phyloP scores from a whole-genome alignment of 352 stramenopile species.

The Stramenopiles sp. region DNA sequence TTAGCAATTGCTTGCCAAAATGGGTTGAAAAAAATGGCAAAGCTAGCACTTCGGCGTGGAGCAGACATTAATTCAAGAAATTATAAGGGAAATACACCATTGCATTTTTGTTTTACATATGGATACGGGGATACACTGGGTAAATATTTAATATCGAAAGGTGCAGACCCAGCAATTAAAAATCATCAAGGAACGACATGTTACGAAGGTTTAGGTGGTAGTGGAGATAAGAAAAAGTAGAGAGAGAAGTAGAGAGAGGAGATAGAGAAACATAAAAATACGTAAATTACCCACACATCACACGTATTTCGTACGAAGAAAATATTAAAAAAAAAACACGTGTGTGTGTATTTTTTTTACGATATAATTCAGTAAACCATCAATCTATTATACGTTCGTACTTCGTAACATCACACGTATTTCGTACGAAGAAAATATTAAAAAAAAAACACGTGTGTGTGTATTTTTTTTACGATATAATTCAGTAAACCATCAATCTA shows the following conservation, averaged over 20 bases:
- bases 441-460: no score
- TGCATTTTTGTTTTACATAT: slow-evolving; percentile 5
- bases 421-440: no score
- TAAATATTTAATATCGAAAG: slow-evolving; percentile 4
- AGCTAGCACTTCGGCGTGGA: neutral
- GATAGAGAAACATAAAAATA: no score
- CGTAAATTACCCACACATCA: no score
- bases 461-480: no score
- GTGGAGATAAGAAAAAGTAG: neutral
- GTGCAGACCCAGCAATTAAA: neutral
- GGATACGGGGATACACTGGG: neutral
- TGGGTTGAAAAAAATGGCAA: slow-evolving; percentile 6
- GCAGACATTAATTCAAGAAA: neutral
- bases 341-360: no score
- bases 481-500: no score
- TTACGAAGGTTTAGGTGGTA: neutral
- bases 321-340: no score
- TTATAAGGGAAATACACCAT: neutral
- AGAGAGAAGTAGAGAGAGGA: neutral
- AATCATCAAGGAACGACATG: slow-evolving; percentile 6
- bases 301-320: no score
- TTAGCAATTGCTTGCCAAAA: neutral
- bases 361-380: no score
- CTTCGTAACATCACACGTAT: no score
- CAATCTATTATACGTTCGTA: no score